Percentiles rank a stretch among this genome's conserved stretches.
Evolutionary conservation across 2,329 filamentous ascomycete species (phyloP).

Genomic region (Gnomoniopsis sp.): DNA sequence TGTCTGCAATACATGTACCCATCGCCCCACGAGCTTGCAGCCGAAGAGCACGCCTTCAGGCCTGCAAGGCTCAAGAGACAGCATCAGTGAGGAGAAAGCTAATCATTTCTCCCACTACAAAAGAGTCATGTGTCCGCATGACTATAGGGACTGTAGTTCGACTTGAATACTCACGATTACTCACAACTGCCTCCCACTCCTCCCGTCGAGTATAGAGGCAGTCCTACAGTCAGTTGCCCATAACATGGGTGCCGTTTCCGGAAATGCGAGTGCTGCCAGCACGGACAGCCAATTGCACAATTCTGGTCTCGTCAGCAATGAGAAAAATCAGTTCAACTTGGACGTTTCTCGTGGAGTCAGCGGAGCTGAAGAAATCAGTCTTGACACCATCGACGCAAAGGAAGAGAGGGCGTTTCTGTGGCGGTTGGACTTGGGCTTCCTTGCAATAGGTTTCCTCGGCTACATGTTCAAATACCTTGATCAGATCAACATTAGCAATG

Average conservation of each 20-base stretch:
- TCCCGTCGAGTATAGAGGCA: too few relatives aligned
- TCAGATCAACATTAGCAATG: conserved; percentile 13
- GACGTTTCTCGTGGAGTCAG: background rate
- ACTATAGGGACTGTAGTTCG: too few relatives aligned
- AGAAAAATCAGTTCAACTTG: background rate
- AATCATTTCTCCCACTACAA: background rate
- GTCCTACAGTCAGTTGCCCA: background rate
- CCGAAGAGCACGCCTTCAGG: background rate
- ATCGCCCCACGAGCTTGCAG: background rate
- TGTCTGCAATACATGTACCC: background rate
- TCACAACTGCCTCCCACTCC: background rate
- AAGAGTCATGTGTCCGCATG: too few relatives aligned
- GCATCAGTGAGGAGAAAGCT: background rate
- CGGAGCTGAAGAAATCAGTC: background rate
- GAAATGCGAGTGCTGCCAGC: background rate
- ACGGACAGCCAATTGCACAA: background rate
- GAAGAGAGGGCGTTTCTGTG: conserved; percentile 12
- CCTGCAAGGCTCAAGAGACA: background rate
- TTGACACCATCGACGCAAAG: background rate
- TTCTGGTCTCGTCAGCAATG: background rate
- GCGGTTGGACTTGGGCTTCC: conserved; percentile 2
- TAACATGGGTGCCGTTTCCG: background rate
- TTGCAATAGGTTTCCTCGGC: conserved; percentile 11
- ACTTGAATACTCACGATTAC: background rate
- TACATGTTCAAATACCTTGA: conserved; percentile 15